Evolutionary conservation across 306 rosid species (phyloP), one percentile per base, ranked within the genome.

Genomic region (Malus sieversii): DNA sequence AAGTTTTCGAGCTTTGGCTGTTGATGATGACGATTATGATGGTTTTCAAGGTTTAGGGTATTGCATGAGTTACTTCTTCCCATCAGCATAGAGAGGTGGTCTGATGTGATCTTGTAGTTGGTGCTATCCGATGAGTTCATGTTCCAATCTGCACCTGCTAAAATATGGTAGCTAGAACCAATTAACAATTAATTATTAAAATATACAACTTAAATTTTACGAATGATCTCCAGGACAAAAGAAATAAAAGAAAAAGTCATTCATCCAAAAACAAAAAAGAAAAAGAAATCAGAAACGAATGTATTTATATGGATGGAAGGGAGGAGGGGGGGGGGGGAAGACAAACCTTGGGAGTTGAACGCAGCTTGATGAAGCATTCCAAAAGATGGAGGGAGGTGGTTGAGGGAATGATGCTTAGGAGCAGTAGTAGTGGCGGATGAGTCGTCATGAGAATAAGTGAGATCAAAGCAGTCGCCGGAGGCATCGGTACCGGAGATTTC

Each of bases 1-100:
- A 93, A 93, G 86, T 93, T 93, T 66, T 93, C 98, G 3, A 93
- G 93, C 87, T 93, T 91, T 11, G 97, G 96, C 42, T 83, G 88
- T 44, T 81, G 83, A 10, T 73, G 78, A n/a, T 79, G 68, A 60
- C 66, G 87, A 25, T 81, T 59, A 11, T 77, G 74, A 4, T 82
- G 86, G 55, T 55, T 69, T 78, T 89, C 91, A 45, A 78, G 79
- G 80, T 82, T 86, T 76, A 84, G 84, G 82, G 76, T 68, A 18
- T 27, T 83, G 77, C 75, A 83, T 77, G 95, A 81, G 73, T 53
- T 44, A 45, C 40, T 71, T 22, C 73, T 57, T 12, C 82, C 87
- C 84, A 87, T 70, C 19, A 81, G 46, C 84, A 84, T 78, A 71
- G 85, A 87, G 20, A 87, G 72, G 52, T 85, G 68, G 42, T 64